These are phyloP conservation scores for Nitzschia palea DNA, from an alignment of 108 stramenopile genomes.

Conservation along the genomic window DNA sequence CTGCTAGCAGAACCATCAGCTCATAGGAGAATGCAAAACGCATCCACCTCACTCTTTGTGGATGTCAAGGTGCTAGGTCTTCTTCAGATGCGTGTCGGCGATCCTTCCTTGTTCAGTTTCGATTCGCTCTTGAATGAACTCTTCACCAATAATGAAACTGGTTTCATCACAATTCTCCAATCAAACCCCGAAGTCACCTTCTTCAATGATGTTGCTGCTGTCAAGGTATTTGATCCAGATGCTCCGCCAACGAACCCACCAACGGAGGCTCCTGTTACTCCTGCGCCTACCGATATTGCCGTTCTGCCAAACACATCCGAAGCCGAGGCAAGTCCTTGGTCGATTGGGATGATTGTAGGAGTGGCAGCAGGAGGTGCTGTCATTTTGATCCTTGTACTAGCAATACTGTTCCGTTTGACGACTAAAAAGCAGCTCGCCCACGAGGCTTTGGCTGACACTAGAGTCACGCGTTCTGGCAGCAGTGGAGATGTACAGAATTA, in stretches of 20 bases:
- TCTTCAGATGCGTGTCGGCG: no score
- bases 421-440: not conserved
- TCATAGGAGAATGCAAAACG: no score
- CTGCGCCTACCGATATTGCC: not conserved
- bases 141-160: no score
- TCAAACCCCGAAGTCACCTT: no score
- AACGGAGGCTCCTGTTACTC: not conserved
- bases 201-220: not conserved
- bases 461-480: not conserved
- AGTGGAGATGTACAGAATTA: not conserved
- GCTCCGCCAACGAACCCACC: not conserved
- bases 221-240: not conserved
- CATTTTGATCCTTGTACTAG: not conserved
- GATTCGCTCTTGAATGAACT: no score
- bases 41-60: no score
- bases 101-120: no score
- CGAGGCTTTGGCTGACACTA: not conserved
- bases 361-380: constrained; percentile 16
- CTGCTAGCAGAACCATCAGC: no score
- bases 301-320: not conserved
- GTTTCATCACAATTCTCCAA: no score
- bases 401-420: not conserved
- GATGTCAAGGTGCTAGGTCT: no score
- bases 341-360: constrained; percentile 20
- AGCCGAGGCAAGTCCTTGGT: constrained; percentile 1